Evolutionary conservation across 345 rosid genomes (phyloP), one percentile per base, ranked within the genome.

Genomic region (Linum tenue): DNA sequence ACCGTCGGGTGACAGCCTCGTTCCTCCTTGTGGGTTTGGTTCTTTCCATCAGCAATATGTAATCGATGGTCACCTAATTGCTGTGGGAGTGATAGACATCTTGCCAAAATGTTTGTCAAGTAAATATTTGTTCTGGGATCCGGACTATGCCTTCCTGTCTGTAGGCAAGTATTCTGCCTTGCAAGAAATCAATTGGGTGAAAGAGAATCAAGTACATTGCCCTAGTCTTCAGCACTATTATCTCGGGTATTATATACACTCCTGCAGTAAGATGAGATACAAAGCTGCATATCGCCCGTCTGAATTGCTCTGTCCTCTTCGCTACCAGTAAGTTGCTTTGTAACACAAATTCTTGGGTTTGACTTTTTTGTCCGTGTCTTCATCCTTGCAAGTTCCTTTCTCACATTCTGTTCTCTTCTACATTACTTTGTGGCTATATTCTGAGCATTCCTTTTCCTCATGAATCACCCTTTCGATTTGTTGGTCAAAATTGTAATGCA

Each of bases 251-350:
- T 94, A 94, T 73, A 87, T 94, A 76, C 97, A 90, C 70, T 94
- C 99, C 38, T 94, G 99, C 82, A 76, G 65, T 77, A 94, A 94
- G 80, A 94, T 94, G 99, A 90, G 92, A 84, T 94, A 94, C 77
- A 94, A 94, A 83, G 95, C 97, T 43, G 92, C 91, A 7, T 94
- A 94, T 81, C 56, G 67, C 69, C 99, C 99, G 22, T 88, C 99
- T 56, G 95, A 90, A 82, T 95, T 94, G 74, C 91, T 94, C 10
- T 94, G 99, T 60, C 99, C 97, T 64, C 96, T 81, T 72, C 97
- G 84, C 59, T 85, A 85, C 75, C 78, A 77, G 99, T 94, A 85
- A 76, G 97, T 83, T 69, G 15, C 42, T 65, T 61, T 56, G n/a
- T 67, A 62, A 53, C 58, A 74, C 62, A 10, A 44, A 53, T 67